These are phyloP conservation scores for Westerdykella aurantiaca DNA, from an alignment of 2,329 filamentous ascomycete species.

Conservation along the genomic window DNA sequence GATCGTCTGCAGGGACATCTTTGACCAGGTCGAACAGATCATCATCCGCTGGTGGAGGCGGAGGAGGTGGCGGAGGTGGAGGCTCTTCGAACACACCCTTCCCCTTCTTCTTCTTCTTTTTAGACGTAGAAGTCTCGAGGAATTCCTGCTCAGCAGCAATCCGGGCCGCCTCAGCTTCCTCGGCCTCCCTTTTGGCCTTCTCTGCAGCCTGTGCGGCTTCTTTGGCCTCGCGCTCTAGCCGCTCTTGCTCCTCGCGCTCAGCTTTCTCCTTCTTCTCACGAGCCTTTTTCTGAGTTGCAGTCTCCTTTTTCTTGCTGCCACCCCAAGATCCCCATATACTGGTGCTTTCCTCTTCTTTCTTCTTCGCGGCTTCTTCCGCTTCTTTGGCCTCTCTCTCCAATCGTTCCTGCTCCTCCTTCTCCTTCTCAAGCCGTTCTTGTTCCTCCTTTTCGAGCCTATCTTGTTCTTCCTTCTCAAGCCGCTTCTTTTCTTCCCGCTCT, in stretches of 20 bases:
- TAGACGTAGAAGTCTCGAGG: slow-evolving; percentile 19
- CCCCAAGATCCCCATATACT: slow-evolving; percentile 2
- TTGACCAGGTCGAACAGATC: slow-evolving; percentile 32
- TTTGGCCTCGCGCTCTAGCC: slow-evolving; percentile 15
- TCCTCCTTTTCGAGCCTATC: slow-evolving; percentile 7
- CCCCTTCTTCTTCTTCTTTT: slow-evolving; percentile 37
- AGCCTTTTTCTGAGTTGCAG: slow-evolving; percentile 6
- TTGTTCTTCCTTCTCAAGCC: slow-evolving; percentile 9
- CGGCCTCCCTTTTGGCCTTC: slow-evolving; percentile 8
- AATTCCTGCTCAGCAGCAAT: slow-evolving; percentile 18
- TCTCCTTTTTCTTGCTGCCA: slow-evolving; percentile 23
- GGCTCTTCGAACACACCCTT: slow-evolving; percentile 19
- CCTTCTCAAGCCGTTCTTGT: slow-evolving; percentile 4
- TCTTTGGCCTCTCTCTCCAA: slow-evolving; percentile 4
- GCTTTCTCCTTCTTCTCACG: slow-evolving; percentile 8
- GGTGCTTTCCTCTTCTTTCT: slow-evolving; percentile 23
- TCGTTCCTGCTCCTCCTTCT: slow-evolving; percentile 18
- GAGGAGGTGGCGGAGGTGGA: slow-evolving; percentile 16
- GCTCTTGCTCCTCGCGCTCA: slow-evolving; percentile 21
- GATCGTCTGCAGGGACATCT: slow-evolving; percentile 27
- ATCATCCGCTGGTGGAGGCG: slow-evolving; percentile 18
- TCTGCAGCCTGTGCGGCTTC: slow-evolving; percentile 22
- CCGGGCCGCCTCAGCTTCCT: slow-evolving; percentile 12
- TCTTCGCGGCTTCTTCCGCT: slow-evolving; percentile 12
- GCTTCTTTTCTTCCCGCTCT: slow-evolving; percentile 11